Percentiles rank a stretch among this genome's conserved stretches.
phyloP scores from a whole-genome alignment of 1,284 basidiomycete species.

The Ustilago trichophora region DNA sequence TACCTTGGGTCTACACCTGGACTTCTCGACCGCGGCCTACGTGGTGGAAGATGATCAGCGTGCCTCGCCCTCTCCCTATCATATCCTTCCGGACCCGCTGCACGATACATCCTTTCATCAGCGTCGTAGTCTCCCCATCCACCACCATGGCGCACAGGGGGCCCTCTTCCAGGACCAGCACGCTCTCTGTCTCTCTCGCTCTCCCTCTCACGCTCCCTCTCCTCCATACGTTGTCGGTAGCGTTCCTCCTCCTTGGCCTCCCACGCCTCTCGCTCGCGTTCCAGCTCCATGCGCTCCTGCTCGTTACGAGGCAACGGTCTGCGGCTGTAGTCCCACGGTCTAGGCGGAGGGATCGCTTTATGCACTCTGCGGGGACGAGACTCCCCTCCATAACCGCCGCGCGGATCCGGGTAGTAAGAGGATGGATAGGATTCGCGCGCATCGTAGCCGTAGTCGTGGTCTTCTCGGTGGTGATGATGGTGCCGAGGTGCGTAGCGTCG shows the following conservation, averaged over 20 bases:
- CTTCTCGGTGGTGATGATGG: constrained; percentile 6
- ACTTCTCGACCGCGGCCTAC: constrained; percentile 23
- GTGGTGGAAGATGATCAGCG: constrained; percentile 3
- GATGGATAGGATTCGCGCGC: constrained; percentile 20
- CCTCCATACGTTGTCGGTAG: constrained; percentile 32
- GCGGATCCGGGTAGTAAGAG: constrained; percentile 24
- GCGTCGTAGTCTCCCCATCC: constrained; percentile 1
- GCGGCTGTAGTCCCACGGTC: constrained; percentile 41
- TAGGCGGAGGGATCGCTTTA: constrained; percentile 30
- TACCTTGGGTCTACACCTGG: constrained; percentile 16
- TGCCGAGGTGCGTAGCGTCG: constrained; percentile 12
- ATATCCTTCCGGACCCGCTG: constrained; percentile 6
- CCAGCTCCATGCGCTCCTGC: constrained; percentile 26
- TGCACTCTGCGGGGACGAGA: constrained; percentile 21
- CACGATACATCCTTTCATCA: constrained; percentile 8
- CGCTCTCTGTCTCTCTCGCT: constrained; percentile 11
- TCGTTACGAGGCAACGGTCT: constrained; percentile 32
- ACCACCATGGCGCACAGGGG: no score
- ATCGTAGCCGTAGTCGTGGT: constrained; percentile 12
- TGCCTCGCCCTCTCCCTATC: constrained; percentile 11
- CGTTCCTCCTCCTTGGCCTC: constrained; percentile 36
- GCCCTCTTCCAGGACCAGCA: constrained; percentile 4
- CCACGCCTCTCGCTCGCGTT: constrained; percentile 34
- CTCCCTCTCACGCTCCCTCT: constrained; percentile 24
- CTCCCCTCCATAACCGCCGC: constrained; percentile 3